Percentiles rank a stretch among this genome's conserved stretches.
These are phyloP conservation scores for Boletus subcaerulescens DNA, from an alignment of 768 basidiomycete species.

Conservation along the genomic window DNA sequence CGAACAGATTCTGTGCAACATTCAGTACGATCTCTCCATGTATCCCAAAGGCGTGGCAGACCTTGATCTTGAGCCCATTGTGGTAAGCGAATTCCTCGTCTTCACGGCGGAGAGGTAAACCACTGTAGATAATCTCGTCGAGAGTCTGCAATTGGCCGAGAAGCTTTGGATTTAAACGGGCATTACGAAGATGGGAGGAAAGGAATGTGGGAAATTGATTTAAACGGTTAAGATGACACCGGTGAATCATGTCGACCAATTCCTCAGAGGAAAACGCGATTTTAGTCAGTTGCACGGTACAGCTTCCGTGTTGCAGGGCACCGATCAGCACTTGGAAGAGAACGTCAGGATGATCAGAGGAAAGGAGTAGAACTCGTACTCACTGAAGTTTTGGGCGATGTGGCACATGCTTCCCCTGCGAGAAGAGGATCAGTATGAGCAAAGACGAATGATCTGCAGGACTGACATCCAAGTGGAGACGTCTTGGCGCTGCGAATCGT, in stretches of 20 bases:
- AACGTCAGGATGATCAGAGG: conserved; percentile 19
- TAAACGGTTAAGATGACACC: conserved; percentile 67
- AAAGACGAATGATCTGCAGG: conserved; percentile 13
- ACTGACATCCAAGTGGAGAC: conserved; percentile 73
- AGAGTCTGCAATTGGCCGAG: conserved; percentile 53
- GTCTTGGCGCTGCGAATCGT: conserved; percentile 53
- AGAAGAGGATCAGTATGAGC: conserved; percentile 33
- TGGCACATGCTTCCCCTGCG: conserved; percentile 81
- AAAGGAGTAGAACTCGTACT: conserved; percentile 31
- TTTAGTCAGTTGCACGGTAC: conserved; percentile 67
- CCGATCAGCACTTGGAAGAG: conserved; percentile 56
- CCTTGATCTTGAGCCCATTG: conserved; percentile 62
- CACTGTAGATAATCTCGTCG: conserved; percentile 64
- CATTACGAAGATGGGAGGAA: conserved; percentile 55
- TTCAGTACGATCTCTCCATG: conserved; percentile 19
- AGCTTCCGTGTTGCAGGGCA: conserved; percentile 66
- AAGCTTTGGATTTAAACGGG: conserved; percentile 59
- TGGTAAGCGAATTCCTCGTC: conserved; percentile 70
- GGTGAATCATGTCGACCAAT: conserved; percentile 65
- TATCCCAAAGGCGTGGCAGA: conserved; percentile 33
- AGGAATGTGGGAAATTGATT: conserved; percentile 76
- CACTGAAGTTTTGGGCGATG: conserved; percentile 74
- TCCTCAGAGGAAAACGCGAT: conserved; percentile 67
- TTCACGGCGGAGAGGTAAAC: conserved; percentile 60
- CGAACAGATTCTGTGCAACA: conserved; percentile 63